Evolutionary conservation across 106 monocot genomes (phyloP), one percentile per base, ranked within the genome.

Genomic region (Platanthera guangdongensis): DNA sequence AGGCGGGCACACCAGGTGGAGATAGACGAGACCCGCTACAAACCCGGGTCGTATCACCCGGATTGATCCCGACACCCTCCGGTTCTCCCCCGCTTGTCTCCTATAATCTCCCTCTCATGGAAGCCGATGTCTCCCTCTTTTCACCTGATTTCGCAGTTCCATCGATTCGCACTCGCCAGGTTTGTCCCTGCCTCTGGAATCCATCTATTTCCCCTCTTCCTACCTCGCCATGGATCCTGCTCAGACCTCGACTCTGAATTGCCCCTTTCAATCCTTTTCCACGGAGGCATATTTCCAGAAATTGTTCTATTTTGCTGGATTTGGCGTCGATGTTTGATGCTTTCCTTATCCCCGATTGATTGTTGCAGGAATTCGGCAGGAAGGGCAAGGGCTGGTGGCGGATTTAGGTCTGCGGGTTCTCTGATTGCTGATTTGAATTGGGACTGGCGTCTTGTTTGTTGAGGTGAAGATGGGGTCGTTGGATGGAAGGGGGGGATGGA

Each of bases 41-140:
- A 39, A 39, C 1, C 39, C 39, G 39, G 39, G 39, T 39, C 39
- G 39, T 39, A 39, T 39, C 39, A 39, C 39, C 39, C 39, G 39
- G 39, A 39, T 39, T 39, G 3, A 39, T 39, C 2, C 39, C 39
- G 2, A 39, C 39, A 39, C 39, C 39, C 39, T 7, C 45, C 32
- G 75, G 19, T 75, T 62, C 39, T 68, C 69, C 25, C 45, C 55
- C n/a, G 48, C 39, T 51, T n/a, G n/a, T 59, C 60, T 73, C 28
- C 57, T n/a, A 50, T 16, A 30, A 30, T 28, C 48, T 12, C 69
- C 51, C 12, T 71, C 75, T 79, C 79, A 81, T 81, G 81, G 81
- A 74, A 75, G 75, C 81, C 5, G 81, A 81, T 75, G 81, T 81
- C 53, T 81, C 75, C 55, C 52, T 81, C 68, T 6, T 21, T 30